Evolutionary conservation across 495 filamentous ascomycete species (phyloP), one percentile per base, ranked within the genome.

Genomic region (Penicillium egyptiacum): DNA sequence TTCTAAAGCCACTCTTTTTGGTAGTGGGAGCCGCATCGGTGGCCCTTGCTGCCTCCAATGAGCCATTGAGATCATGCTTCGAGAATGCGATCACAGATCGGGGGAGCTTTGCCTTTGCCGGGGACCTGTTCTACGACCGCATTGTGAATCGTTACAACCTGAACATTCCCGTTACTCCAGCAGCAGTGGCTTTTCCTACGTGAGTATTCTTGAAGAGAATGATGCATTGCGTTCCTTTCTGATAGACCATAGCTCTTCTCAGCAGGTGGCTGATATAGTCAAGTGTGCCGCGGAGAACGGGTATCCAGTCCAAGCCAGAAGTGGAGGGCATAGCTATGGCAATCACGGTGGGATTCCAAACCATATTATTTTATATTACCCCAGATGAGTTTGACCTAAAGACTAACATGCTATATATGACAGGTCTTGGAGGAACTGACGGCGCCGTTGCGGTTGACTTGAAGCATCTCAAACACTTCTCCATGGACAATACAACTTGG

Each of bases 401-500:
- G 6, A 3, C 35, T 39, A 39, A 39, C 16, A n/a, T 39, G 16
- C 5, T 6, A 39, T 39, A 17, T 17, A n/a, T 39, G 35, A 39
- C n/a, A 39, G 35, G 35, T 9, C 35, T 39, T 17, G 35, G 35
- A 17, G 35, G 35, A 1, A 17, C n/a, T 8, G 35, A 75, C 45
- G 64, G 64, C 16, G 65, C 66, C 4, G 63, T 78, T 37, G 66
- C 74, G 8, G 57, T 78, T 47, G 69, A 77, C 53, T 49, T 77
- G 4, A 64, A 67, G 45, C 58, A 70, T 37, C 66, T 77, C 39
- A 23, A 28, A 17, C 61, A 78, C 14, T 62, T 84, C 49, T 61
- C 26, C 5, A 59, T 83, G 33, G 81, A 88, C 62, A 70, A 60
- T 37, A 68, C 50, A 0, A 86, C 81, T 2, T 63, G 74, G 60